A percentile compares a stretch with the other conserved stretches of the same genome.
These are phyloP conservation scores for Ganoderma sinense DNA, from an alignment of 1,284 basidiomycete genomes.

Conservation along the genomic window DNA sequence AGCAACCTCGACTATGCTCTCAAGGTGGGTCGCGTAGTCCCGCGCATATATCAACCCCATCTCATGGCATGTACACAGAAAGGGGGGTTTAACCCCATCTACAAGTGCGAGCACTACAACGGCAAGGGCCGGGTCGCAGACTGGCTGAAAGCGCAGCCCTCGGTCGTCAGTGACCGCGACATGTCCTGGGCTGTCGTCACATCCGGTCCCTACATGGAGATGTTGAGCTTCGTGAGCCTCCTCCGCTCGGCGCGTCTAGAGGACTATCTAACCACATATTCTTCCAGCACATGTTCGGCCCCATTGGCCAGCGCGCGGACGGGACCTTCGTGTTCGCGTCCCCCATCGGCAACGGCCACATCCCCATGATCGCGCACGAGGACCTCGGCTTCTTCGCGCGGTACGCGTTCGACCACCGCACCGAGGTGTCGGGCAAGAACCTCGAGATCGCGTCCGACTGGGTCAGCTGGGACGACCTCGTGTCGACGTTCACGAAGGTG, in stretches of 20 bases:
- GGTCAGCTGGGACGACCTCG: slow-evolving; percentile 52
- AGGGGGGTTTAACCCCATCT: slow-evolving; percentile 43
- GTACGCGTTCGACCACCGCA: slow-evolving; percentile 53
- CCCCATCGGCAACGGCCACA: slow-evolving; percentile 36
- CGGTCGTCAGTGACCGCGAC: slow-evolving; percentile 42
- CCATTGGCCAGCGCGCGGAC: slow-evolving; percentile 40
- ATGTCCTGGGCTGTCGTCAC: slow-evolving; percentile 51
- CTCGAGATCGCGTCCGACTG: slow-evolving; percentile 52
- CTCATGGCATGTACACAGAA: slow-evolving; percentile 32
- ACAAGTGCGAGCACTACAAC: slow-evolving; percentile 38
- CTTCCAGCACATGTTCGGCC: slow-evolving; percentile 45
- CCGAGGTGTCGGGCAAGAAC: slow-evolving; percentile 47
- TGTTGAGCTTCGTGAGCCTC: slow-evolving; percentile 45
- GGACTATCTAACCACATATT: background rate
- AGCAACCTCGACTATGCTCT: slow-evolving; percentile 52
- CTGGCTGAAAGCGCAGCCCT: slow-evolving; percentile 50
- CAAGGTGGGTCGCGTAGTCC: slow-evolving; percentile 45
- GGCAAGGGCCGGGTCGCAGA: slow-evolving; percentile 54
- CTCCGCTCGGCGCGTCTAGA: background rate
- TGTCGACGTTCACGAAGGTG: slow-evolving; percentile 46
- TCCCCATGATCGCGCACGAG: slow-evolving; percentile 40
- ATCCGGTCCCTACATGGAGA: slow-evolving; percentile 55
- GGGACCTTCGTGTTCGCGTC: slow-evolving; percentile 40
- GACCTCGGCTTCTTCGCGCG: slow-evolving; percentile 46
- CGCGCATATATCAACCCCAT: background rate